Evolutionary conservation across 139 green algal species (phyloP).

Genomic region (Chlorella sp.): DNA sequence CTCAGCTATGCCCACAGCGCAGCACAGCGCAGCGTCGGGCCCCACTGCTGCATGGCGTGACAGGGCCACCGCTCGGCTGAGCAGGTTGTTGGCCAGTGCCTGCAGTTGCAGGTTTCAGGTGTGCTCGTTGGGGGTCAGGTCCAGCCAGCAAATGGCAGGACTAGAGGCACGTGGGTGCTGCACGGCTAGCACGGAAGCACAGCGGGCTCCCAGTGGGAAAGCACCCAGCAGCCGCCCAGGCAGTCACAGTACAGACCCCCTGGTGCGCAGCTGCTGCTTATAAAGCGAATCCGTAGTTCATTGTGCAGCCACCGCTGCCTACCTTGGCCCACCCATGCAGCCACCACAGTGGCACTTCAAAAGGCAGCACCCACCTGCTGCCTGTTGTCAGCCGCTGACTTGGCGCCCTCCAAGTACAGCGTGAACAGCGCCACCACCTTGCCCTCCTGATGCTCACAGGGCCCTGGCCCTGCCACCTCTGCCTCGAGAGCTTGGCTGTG

Average conservation of each 20-base stretch:
- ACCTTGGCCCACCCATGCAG: not conserved
- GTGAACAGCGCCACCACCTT: conserved; percentile 34
- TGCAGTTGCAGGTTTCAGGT: not conserved
- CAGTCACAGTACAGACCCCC: not conserved
- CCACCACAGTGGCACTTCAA: not conserved
- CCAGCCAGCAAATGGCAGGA: too few species aligned
- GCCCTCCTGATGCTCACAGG: not conserved
- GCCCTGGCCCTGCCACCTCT: not conserved
- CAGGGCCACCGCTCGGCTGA: conserved; percentile 34
- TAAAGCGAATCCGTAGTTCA: too few species aligned
- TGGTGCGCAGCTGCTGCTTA: too few species aligned
- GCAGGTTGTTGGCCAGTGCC: conserved; percentile 40
- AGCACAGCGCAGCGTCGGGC: conserved; percentile 1
- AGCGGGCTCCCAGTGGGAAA: too few species aligned
- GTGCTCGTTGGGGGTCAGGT: not conserved
- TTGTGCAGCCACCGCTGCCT: not conserved
- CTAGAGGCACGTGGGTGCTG: too few species aligned
- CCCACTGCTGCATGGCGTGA: conserved; percentile 11
- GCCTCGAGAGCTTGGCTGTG: conserved; percentile 28
- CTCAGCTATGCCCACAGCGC: conserved; percentile 17
- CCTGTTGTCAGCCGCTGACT: not conserved
- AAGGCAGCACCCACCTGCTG: conserved; percentile 23
- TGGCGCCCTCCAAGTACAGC: conserved; percentile 30
- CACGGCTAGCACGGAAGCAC: too few species aligned
- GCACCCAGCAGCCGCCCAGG: too few species aligned